Evolutionary conservation across 2,329 filamentous ascomycete species (phyloP).

Genomic region (Diplocarpon mali): DNA sequence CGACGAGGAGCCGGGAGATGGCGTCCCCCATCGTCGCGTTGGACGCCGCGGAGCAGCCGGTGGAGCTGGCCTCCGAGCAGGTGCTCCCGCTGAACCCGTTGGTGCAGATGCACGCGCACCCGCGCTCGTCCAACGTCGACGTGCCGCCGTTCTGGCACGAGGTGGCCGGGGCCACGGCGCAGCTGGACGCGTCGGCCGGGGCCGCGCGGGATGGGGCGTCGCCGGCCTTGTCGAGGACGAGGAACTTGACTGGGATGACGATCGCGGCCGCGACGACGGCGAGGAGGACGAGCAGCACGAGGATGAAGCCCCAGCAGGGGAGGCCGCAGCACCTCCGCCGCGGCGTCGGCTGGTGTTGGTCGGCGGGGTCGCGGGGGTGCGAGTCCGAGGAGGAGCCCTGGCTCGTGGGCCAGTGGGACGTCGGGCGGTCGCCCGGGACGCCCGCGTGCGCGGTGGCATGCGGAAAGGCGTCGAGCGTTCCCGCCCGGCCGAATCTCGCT

Average conservation of each 20-base stretch:
- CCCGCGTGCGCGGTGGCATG: slow-evolving; percentile 39
- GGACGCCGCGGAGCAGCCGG: slow-evolving; percentile 36
- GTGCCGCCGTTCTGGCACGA: slow-evolving; percentile 61
- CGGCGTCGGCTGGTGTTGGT: slow-evolving; percentile 4
- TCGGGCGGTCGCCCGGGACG: slow-evolving; percentile 19
- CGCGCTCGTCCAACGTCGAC: slow-evolving; percentile 53
- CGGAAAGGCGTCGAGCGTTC: slow-evolving; percentile 53
- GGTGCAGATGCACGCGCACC: slow-evolving; percentile 78
- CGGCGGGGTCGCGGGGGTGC: not conserved
- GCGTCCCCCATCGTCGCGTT: slow-evolving; percentile 75
- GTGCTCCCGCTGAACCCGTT: slow-evolving; percentile 68
- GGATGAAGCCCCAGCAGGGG: slow-evolving; percentile 65
- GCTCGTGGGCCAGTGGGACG: slow-evolving; percentile 27
- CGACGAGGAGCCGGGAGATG: slow-evolving; percentile 62
- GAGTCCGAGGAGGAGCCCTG: slow-evolving; percentile 10
- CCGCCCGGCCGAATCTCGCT: slow-evolving; percentile 49
- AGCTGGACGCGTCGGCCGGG: slow-evolving; percentile 30
- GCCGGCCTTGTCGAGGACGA: slow-evolving; percentile 43
- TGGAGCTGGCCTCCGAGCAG: slow-evolving; percentile 41
- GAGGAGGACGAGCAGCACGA: slow-evolving; percentile 53
- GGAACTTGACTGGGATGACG: slow-evolving; percentile 60
- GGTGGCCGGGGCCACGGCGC: slow-evolving; percentile 53
- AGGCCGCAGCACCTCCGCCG: slow-evolving; percentile 68
- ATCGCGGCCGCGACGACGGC: slow-evolving; percentile 70
- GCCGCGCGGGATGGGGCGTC: not conserved